Conservation (phyloP, 768 basidiomycete genomes). For the Suillus bovinus region DNA sequence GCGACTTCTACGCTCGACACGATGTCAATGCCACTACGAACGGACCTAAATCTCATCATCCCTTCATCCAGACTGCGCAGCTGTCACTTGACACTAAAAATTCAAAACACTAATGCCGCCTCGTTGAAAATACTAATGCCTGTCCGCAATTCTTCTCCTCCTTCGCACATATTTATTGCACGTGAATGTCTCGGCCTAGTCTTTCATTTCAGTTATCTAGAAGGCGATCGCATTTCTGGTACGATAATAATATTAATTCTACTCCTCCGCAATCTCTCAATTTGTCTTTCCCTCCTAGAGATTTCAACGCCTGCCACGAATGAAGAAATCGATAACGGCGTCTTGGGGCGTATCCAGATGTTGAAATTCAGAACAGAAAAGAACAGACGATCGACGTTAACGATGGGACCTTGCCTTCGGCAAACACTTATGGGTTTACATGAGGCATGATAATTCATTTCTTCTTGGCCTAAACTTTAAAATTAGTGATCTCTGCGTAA, state of each 20-base stretch:
- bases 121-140: background rate
- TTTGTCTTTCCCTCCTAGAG: background rate
- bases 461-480: conserved; percentile 1
- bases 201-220: conserved; percentile 5
- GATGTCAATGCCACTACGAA: background rate
- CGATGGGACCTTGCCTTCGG: background rate
- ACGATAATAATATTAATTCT: background rate
- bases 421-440: background rate
- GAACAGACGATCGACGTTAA: background rate
- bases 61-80: background rate
- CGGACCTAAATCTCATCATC: conserved; percentile 1
- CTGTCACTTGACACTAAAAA: background rate
- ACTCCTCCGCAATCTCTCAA: background rate
- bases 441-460: background rate
- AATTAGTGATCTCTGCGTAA: conserved; percentile 1
- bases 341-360: background rate
- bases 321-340: background rate
- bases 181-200: background rate
- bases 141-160: background rate
- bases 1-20: background rate
- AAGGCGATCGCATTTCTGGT: background rate
- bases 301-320: background rate
- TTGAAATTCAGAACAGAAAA: background rate
- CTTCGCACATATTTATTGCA: background rate
- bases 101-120: background rate